Conservation (phyloP, 306 rosid species). For the Hippophae gyantsensis region DNA sequence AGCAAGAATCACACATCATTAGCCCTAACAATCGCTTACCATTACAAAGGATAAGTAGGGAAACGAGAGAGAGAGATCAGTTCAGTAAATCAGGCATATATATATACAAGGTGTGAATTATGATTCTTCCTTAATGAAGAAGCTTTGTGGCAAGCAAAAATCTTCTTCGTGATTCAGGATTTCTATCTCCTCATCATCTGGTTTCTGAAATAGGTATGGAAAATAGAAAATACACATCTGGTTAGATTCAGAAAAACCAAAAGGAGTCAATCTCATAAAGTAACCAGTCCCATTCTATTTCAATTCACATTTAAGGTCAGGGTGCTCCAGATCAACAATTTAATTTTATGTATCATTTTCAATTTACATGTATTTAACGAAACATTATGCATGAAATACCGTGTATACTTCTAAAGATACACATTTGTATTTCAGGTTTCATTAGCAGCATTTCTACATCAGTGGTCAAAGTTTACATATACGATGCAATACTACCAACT, state of each 20-base stretch:
- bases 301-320: background rate
- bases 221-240: constrained; percentile 3
- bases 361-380: no score
- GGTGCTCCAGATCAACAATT: background rate
- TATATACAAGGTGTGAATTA: constrained; percentile 26
- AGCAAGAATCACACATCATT: no score
- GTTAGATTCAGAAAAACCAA: background rate
- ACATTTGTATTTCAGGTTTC: no score
- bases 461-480: no score
- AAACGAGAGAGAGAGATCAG: background rate
- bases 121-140: constrained; percentile 66
- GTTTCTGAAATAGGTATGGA: constrained; percentile 41
- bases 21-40: no score
- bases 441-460: no score
- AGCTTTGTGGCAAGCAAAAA: constrained; percentile 75
- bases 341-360: background rate
- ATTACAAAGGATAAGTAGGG: background rate
- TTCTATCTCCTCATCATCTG: constrained; percentile 81
- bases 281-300: background rate
- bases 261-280: background rate
- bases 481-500: no score
- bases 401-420: no score
- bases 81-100: background rate
- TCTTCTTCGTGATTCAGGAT: constrained; percentile 74
- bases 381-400: no score